Evolutionary conservation across 2,329 filamentous ascomycete genomes (phyloP), one percentile per base, ranked within the genome.

Genomic region (Xylariaceae sp.): DNA sequence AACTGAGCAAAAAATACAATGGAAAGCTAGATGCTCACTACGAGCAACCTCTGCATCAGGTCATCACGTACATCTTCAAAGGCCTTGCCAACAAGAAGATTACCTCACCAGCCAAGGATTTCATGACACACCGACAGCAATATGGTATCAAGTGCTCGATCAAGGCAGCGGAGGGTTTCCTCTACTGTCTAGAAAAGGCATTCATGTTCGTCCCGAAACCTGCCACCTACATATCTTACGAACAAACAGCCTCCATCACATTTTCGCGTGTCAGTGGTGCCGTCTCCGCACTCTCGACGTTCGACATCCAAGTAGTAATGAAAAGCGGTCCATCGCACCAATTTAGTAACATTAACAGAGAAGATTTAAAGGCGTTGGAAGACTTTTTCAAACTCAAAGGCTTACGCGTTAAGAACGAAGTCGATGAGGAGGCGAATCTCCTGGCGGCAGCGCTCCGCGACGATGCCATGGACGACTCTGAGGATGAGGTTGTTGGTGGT

Each of bases 171-270:
- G 94, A 99, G 75, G 94, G 95, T 57, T 91, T 96, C 69, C 78
- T 99, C 49, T 99, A 95, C 81, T 96, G 91, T 71, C 76, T 99
- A 63, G 94, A 99, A 73, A 96, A 96, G 75, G 92, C 91, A 6
- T 95, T 99, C 73, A 95, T 99, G 83, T 99, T 99, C 71, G 94
- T 99, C 12, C 94, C 94, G 34, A 99, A 99, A 76, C 94, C 94
- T 1, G 91, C 94, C 12, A 96, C 92, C 1, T 99, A 97, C 74
- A 92, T 99, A 57, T 88, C 89, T 57, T 95, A 96, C 74, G 94
- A 99, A 67, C 89, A 96, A 67, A 88, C 95, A 37, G 83, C 89
- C 50, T 89, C 88, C 49, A 87, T 99, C 61, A 96, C 91, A 37
- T 96, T 99, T 79, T 96, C 91, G 31, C 89, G 94, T 68, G 91